Conservation (phyloP, 2,329 filamentous ascomycete species). For the Rhynchosporium agropyri region DNA sequence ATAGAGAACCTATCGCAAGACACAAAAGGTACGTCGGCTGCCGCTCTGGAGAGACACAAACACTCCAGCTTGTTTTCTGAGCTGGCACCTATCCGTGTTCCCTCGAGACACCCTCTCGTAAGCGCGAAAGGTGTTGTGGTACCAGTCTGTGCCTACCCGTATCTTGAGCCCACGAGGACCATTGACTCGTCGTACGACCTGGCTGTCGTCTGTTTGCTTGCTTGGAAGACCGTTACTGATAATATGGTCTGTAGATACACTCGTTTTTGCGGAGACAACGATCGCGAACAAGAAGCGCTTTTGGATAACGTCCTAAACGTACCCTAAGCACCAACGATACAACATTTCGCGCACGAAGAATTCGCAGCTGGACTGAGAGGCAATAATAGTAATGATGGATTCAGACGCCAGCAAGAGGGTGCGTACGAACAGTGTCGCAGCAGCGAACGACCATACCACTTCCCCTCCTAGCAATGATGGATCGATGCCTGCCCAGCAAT, state of each 20-base stretch:
- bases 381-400: constrained; percentile 35
- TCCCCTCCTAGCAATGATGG: constrained; percentile 32
- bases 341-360: constrained; percentile 19
- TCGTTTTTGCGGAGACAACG: constrained; percentile 19
- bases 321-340: constrained; percentile 21
- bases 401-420: constrained; percentile 35
- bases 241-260: constrained; percentile 32
- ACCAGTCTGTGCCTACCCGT: constrained; percentile 30
- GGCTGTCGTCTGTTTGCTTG: constrained; percentile 26
- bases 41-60: constrained; percentile 35
- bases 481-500: constrained; percentile 25
- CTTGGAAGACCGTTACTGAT: constrained; percentile 29
- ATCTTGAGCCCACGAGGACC: constrained; percentile 34
- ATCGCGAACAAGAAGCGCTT: constrained; percentile 24
- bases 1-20: constrained; percentile 29
- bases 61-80: constrained; percentile 26
- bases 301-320: constrained; percentile 22
- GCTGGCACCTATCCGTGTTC: constrained; percentile 27
- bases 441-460: constrained; percentile 34
- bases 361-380: constrained; percentile 36
- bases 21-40: constrained; percentile 36
- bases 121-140: constrained; percentile 32
- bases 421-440: constrained; percentile 34
- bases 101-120: constrained; percentile 35
- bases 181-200: constrained; percentile 27